phyloP scores from a whole-genome alignment of 2,329 filamentous ascomycete species.

The Parasarocladium wereldwijsianum region DNA sequence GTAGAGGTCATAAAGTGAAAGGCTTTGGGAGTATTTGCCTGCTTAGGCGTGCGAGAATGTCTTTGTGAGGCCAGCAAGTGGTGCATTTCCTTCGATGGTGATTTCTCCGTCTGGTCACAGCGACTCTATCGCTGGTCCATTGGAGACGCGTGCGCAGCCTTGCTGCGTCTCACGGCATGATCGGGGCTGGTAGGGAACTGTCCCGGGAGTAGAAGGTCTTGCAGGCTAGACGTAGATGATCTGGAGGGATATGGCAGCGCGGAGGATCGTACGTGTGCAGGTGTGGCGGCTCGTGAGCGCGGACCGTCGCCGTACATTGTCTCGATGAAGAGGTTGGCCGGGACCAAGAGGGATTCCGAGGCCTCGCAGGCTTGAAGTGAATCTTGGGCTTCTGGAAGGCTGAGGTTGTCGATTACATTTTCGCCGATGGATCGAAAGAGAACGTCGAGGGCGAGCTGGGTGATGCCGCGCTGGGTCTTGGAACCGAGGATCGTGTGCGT shows the following conservation, averaged over 20 bases:
- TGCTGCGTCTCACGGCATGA: slow-evolving; percentile 16
- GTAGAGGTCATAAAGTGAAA: slow-evolving; percentile 31
- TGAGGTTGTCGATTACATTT: slow-evolving; percentile 50
- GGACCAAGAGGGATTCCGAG: slow-evolving; percentile 65
- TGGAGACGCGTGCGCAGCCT: slow-evolving; percentile 11
- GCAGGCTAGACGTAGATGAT: slow-evolving; percentile 6
- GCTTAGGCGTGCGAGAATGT: slow-evolving; percentile 17
- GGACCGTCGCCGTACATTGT: slow-evolving; percentile 57
- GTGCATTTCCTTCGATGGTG: neutral
- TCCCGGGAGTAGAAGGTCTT: slow-evolving; percentile 5
- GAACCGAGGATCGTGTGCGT: slow-evolving; percentile 93
- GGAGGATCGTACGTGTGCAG: slow-evolving; percentile 44
- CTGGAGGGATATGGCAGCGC: slow-evolving; percentile 17
- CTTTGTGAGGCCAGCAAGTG: neutral
- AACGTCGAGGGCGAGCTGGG: slow-evolving; percentile 80
- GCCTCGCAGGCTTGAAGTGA: slow-evolving; percentile 65
- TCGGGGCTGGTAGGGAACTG: slow-evolving; percentile 13
- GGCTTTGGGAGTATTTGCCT: slow-evolving; percentile 10
- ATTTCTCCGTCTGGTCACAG: slow-evolving; percentile 9
- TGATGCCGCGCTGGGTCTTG: slow-evolving; percentile 71
- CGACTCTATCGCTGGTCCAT: slow-evolving; percentile 16
- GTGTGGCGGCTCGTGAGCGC: slow-evolving; percentile 53
- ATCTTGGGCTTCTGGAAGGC: slow-evolving; percentile 48
- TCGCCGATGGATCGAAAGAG: slow-evolving; percentile 69
- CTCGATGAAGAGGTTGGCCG: slow-evolving; percentile 66